These are phyloP conservation scores for Trichophyton schoenleinii DNA, from an alignment of 2,329 filamentous ascomycete genomes.

Conservation along the genomic window DNA sequence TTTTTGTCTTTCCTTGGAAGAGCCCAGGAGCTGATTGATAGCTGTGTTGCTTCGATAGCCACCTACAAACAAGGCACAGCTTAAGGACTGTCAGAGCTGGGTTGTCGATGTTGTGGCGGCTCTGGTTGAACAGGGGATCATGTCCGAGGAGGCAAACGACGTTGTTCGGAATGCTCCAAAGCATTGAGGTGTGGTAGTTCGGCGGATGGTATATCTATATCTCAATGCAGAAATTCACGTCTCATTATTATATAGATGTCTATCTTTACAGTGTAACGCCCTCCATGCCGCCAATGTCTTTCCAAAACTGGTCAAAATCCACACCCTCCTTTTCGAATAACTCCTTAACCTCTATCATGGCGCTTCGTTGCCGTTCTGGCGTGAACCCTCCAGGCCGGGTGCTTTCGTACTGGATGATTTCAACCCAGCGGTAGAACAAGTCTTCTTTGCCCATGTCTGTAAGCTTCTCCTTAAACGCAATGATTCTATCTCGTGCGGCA, in stretches of 20 bases:
- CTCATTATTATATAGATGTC: not conserved
- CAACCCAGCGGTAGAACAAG: constrained; percentile 84
- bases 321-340: constrained; percentile 63
- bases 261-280: constrained; percentile 39
- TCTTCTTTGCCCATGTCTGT: constrained; percentile 69
- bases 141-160: not conserved
- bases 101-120: constrained; percentile 13
- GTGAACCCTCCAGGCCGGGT: constrained; percentile 68
- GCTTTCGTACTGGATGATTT: constrained; percentile 80
- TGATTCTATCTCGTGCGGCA: constrained; percentile 50
- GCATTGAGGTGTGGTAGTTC: not conserved
- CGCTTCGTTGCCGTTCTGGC: constrained; percentile 55
- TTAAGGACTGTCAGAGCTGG: constrained; percentile 19
- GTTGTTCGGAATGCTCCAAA: not conserved
- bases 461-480: constrained; percentile 67
- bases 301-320: constrained; percentile 73
- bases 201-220: not conserved
- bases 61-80: constrained; percentile 13
- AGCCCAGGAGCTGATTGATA: not conserved
- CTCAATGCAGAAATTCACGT: not conserved
- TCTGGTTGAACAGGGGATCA: constrained; percentile 12
- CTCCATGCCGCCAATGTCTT: constrained; percentile 52
- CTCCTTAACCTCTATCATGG: constrained; percentile 60
- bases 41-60: constrained; percentile 7
- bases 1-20: not conserved